Percentiles rank a stretch among this genome's conserved stretches.
These are phyloP conservation scores for Blastocystis sp. DNA, from an alignment of 352 stramenopile species.

Conservation along the genomic window DNA sequence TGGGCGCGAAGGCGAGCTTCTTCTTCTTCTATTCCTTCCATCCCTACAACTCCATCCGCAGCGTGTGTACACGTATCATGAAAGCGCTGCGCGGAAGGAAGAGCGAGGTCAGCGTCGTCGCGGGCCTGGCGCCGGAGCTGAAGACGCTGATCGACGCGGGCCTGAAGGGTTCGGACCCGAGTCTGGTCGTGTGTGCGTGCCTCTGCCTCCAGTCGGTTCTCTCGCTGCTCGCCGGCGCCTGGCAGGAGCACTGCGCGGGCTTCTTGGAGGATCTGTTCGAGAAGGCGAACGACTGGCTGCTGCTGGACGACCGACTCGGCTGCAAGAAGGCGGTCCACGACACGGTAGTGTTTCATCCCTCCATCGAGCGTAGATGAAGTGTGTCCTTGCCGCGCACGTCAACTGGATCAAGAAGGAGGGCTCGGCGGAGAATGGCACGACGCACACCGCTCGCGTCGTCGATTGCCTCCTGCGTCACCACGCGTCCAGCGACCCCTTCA, in stretches of 20 bases:
- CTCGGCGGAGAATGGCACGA: neutral
- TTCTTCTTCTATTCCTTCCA: constrained; percentile 66
- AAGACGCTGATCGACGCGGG: neutral
- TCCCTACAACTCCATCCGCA: constrained; percentile 36
- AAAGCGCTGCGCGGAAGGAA: constrained; percentile 12
- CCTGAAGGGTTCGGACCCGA: neutral
- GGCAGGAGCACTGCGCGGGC: neutral
- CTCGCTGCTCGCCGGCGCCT: neutral
- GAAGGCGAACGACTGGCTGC: neutral
- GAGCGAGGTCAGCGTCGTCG: neutral
- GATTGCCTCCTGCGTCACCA: neutral
- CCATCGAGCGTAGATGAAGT: constrained; percentile 1
- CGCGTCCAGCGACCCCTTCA: neutral
- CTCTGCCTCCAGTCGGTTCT: constrained; percentile 20
- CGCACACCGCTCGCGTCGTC: neutral
- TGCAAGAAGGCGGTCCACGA: neutral
- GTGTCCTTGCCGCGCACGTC: neutral
- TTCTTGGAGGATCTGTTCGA: neutral
- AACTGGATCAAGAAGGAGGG: neutral
- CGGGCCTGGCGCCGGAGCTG: neutral
- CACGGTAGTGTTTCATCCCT: neutral
- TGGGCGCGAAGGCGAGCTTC: neutral
- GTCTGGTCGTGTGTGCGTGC: constrained; percentile 39
- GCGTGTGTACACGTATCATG: constrained; percentile 18
- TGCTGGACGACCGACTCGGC: neutral